phyloP scores from a whole-genome alignment of 768 basidiomycete genomes.

The Rhodotorula graminis region DNA sequence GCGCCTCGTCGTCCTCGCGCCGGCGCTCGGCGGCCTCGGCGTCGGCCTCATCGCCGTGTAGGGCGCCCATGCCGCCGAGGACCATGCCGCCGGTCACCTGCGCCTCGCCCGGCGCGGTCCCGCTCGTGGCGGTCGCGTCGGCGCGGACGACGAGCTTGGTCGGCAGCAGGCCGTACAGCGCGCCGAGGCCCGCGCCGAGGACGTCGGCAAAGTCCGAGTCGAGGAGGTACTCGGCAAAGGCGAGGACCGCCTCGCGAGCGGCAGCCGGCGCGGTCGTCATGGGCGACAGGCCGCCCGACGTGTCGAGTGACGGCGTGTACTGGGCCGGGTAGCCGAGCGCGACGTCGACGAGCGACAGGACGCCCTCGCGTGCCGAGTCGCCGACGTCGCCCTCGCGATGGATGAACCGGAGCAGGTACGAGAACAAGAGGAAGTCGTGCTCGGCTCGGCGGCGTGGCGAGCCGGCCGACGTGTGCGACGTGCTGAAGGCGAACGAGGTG shows the following conservation, averaged over 20 bases:
- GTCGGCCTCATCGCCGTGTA: slow-evolving; percentile 50
- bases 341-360: slow-evolving; percentile 91
- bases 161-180: slow-evolving; percentile 85
- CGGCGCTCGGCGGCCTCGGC: slow-evolving; percentile 25
- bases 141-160: slow-evolving; percentile 67
- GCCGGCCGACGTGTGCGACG: slow-evolving; percentile 40
- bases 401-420: slow-evolving; percentile 88
- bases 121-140: background rate
- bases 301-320: slow-evolving; percentile 1
- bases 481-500: slow-evolving; percentile 50
- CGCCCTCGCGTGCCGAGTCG: slow-evolving; percentile 83
- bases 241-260: slow-evolving; percentile 69
- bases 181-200: slow-evolving; percentile 83
- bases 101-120: slow-evolving; percentile 48
- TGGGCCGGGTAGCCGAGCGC: slow-evolving; percentile 57
- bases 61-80: slow-evolving; percentile 61
- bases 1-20: slow-evolving; percentile 53
- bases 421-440: slow-evolving; percentile 92
- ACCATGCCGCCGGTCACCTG: slow-evolving; percentile 56
- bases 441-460: slow-evolving; percentile 60
- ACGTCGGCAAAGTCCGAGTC: slow-evolving; percentile 99
- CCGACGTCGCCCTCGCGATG: slow-evolving; percentile 91
- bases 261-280: background rate
- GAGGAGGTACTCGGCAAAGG: slow-evolving; percentile 85
- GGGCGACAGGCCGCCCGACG: background rate